Conservation (phyloP, 1,139 yeast genomes). For the Magnusiomyces starmeri region DNA sequence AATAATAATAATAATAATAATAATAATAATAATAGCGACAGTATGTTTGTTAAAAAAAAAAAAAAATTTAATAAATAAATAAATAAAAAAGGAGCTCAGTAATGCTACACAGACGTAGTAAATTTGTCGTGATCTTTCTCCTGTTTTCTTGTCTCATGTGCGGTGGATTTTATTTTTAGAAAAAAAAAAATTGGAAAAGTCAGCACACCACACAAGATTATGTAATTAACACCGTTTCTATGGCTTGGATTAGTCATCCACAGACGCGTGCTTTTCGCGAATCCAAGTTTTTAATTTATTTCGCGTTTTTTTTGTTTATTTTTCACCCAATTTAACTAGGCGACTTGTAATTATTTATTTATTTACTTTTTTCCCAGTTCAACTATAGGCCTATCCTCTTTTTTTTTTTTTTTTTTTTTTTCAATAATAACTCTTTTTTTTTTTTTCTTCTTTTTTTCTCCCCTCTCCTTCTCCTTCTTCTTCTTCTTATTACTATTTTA, state of each 20-base stretch:
- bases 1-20: neutral
- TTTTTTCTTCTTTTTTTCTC: neutral
- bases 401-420: neutral
- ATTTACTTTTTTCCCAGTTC: no score
- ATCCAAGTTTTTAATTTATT: no score
- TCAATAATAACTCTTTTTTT: neutral
- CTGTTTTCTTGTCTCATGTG: no score
- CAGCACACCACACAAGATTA: neutral
- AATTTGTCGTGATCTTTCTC: no score
- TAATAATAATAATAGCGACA: neutral
- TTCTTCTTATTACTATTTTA: conserved; percentile 1
- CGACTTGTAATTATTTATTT: neutral
- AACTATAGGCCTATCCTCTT: no score
- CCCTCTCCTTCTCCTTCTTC: neutral
- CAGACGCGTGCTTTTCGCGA: no score
- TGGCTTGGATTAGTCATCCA: no score
- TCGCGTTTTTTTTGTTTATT: no score
- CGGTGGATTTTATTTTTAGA: no score
- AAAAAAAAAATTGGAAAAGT: neutral
- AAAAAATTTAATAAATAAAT: neutral
- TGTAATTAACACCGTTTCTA: neutral
- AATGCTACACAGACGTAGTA: no score
- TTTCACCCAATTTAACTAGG: no score
- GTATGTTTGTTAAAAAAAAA: neutral
- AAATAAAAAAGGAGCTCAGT: no score